Evolutionary conservation across 192 early-diverging fungal genomes (phyloP), one percentile per base, ranked within the genome.

Genomic region (Rhizoclosmatium globosum): DNA sequence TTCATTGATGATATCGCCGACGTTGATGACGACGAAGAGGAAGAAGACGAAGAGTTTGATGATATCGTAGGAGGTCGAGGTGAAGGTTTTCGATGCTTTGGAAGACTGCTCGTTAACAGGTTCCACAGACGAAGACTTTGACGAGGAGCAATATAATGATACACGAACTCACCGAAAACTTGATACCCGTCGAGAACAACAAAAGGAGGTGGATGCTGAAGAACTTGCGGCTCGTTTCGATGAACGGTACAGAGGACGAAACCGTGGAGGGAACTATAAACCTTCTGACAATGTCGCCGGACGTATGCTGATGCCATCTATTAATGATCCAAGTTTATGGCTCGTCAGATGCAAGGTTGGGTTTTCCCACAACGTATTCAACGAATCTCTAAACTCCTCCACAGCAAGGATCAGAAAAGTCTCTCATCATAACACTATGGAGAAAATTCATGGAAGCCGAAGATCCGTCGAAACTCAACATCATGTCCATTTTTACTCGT

Each of bases 321-420:
- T 96, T 47, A 85, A 92, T 64, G 94, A 97, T 79, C 97, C 98
- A 64, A 94, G 94, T 71, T 82, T 98, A 68, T 99, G 96, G 95
- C 90, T 96, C 82, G 89, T 95, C 66, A 84, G 89, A 65, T 97
- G 95, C 82, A 91, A 89, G 80, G 89, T 91, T 81, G 44, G 44
- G 11, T 47, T 23, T 38, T 47, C n/a, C 48, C 39, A 13, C 15
- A 7, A 0, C 19, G 11, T 47, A n/a, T 76, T 44, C 56, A 41
- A 68, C 68, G 21, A 65, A 65, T 79, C 44, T 38, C 45, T 69
- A 7, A 48, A 38, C 21, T 47, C 2, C 81, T 45, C 31, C 53
- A 47, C 81, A 91, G 85, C 89, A 88, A 43, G 97, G 96, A 47
- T 93, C 93, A 74, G 98, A 99, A 85, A 92, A 89, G 69, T 95